These are phyloP conservation scores for Penicillium alfredii DNA, from an alignment of 495 filamentous ascomycete genomes.

Conservation along the genomic window DNA sequence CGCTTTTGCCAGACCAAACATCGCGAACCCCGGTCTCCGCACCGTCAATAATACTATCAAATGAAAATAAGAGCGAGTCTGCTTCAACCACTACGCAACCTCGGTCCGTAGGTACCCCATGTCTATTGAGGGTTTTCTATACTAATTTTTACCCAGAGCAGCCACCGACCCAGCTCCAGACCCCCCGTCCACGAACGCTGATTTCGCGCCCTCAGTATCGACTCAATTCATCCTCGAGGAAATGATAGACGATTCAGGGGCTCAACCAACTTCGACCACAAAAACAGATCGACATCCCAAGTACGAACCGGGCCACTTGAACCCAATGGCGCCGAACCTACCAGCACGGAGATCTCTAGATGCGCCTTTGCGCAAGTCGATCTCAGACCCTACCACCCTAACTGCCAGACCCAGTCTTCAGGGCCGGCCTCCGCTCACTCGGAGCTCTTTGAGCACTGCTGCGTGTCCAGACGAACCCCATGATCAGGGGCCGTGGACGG, in stretches of 20 bases:
- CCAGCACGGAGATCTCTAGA: conserved; percentile 10
- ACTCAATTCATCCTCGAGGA: conserved; percentile 32
- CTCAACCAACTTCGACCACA: conserved; percentile 2
- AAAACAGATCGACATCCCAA: no score
- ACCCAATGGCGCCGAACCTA: not conserved
- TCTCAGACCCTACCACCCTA: conserved; percentile 32
- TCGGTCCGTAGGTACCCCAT: conserved; percentile 30
- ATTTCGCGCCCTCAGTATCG: conserved; percentile 26
- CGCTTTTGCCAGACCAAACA: conserved; percentile 27
- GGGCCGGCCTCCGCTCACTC: conserved; percentile 8
- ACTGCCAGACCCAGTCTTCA: conserved; percentile 11
- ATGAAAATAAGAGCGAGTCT: conserved; percentile 8
- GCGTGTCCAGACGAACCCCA: conserved; percentile 7
- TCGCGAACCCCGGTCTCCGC: conserved; percentile 10
- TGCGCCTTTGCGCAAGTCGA: conserved; percentile 30
- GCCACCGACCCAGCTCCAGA: not conserved
- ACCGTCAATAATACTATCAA: conserved; percentile 2
- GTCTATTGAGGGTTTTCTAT: not conserved
- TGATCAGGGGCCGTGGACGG: conserved; percentile 49
- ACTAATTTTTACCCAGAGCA: conserved; percentile 16
- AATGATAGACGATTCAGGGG: conserved; percentile 12
- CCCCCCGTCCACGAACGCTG: conserved; percentile 10
- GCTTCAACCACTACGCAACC: conserved; percentile 5
- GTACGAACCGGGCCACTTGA: not conserved
- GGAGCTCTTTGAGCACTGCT: conserved; percentile 15